Evolutionary conservation across 2,329 filamentous ascomycete species (phyloP).

Genomic region (Phaeoacremonium minimum): DNA sequence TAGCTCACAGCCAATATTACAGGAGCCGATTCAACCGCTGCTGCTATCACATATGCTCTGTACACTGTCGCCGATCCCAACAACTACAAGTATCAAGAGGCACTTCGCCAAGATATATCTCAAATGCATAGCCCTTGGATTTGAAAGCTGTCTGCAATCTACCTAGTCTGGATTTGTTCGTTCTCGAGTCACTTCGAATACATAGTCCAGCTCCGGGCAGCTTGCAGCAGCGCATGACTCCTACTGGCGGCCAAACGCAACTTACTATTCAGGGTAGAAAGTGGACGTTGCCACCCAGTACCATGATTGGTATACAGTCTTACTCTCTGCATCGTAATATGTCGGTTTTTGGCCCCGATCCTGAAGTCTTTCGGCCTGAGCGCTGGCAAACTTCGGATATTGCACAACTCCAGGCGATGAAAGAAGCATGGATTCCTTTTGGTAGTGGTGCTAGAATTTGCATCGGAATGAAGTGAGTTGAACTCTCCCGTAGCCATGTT

Average conservation of each 20-base stretch:
- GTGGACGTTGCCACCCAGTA: background rate
- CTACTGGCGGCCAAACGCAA: background rate
- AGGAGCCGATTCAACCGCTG: background rate
- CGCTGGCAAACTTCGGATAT: background rate
- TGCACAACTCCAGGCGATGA: background rate
- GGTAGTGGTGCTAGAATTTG: background rate
- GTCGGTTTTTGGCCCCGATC: background rate
- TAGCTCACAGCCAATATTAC: no score
- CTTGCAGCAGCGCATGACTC: background rate
- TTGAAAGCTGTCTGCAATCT: background rate
- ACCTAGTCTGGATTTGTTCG: background rate
- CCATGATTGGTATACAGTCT: background rate
- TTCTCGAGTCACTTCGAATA: background rate
- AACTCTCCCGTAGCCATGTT: background rate
- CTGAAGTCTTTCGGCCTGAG: background rate
- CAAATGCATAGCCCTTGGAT: background rate
- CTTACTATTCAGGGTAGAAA: background rate
- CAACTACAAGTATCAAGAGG: background rate
- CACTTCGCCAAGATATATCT: background rate
- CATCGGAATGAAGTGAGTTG: constrained; percentile 1
- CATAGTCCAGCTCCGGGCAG: background rate
- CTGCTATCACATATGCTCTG: background rate
- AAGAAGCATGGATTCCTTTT: background rate
- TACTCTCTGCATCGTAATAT: background rate
- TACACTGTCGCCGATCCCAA: background rate